Base-by-base conservation (phyloP, 306 rosid genomes). In the Senna siamea region DNA sequence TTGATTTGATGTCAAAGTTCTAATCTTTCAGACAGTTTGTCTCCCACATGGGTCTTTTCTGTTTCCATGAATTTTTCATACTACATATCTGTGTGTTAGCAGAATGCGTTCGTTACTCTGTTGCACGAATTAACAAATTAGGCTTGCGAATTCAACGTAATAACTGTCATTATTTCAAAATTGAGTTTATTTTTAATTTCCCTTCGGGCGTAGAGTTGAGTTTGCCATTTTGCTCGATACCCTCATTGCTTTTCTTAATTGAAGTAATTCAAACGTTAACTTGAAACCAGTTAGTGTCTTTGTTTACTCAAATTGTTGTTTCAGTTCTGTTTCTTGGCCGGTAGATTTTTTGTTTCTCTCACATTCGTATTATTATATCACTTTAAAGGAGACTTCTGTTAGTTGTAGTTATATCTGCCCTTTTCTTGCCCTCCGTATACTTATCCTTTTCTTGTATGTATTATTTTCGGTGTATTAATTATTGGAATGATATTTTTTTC, bases 1-100 rank as follows among this genome's bases (percentile, higher is more conserved):
- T 43, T n/a, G 59, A 66, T 66, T 51, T 30, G 23, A 51, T 66
- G 19, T 11, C n/a, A 67, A 67, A 20, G 14, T 70, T 66, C 17
- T 40, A 5, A 14, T 63, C 58, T 62, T 70, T 54, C 18, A 3
- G 17, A 7, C n/a, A 54, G 6, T 47, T 5, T 18, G 34, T 52
- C 4, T 67, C 38, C 76, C 48, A 4, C 40, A 35, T 12, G 22
- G 18, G 19, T 58, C 75, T 66, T 38, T 13, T 73, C 48, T 66
- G 28, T 17, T 17, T 7, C 55, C 41, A 37, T 8, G 6, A 34
- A 6, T 53, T 68, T 47, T 20, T 30, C 9, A 66, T 18, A n/a
- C n/a, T n/a, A n/a, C n/a, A 23, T 18, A 1, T 11, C 13, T 44
- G 20, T 66, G 61, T 52, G 14, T 37, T 35, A 51, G 18, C 67